Conservation (phyloP, 352 stramenopile genomes). For the Phytophthora podocarpi region DNA sequence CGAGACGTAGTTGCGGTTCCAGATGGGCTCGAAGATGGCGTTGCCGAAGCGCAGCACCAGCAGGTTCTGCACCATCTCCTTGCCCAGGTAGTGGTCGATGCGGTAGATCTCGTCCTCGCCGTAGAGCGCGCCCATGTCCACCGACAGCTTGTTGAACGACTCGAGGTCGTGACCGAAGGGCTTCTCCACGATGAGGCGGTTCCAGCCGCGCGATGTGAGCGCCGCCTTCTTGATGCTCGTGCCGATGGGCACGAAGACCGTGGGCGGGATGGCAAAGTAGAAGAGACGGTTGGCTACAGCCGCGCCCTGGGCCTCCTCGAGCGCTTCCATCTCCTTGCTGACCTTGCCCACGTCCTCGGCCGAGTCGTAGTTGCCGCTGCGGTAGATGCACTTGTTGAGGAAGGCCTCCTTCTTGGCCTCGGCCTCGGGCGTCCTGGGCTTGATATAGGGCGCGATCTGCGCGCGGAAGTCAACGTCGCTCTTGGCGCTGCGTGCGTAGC, state of each 20-base stretch:
- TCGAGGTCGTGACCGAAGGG: constrained; percentile 97
- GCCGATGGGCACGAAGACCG: constrained; percentile 94
- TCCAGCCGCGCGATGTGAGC: constrained; percentile 92
- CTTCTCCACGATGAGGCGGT: constrained; percentile 98
- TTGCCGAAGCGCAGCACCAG: constrained; percentile 97
- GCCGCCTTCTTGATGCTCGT: constrained; percentile 92
- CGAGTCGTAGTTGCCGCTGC: constrained; percentile 83
- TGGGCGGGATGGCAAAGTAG: constrained; percentile 97
- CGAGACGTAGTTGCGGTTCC: constrained; percentile 96
- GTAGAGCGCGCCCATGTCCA: constrained; percentile 86
- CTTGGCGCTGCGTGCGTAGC: constrained; percentile 84
- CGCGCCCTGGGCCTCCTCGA: constrained; percentile 64
- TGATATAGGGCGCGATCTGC: constrained; percentile 74
- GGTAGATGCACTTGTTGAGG: constrained; percentile 78
- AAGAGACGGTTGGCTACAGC: constrained; percentile 87
- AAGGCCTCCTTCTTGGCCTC: constrained; percentile 76
- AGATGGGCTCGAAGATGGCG: constrained; percentile 96
- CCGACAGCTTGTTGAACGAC: constrained; percentile 92
- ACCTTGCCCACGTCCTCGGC: constrained; percentile 78
- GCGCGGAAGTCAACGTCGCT: constrained; percentile 85
- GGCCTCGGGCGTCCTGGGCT: constrained; percentile 48
- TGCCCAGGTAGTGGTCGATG: constrained; percentile 97
- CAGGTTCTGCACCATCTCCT: constrained; percentile 99
- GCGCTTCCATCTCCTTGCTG: constrained; percentile 68
- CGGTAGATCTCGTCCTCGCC: constrained; percentile 93